A percentile compares a stretch with the other conserved stretches of the same genome.
Evolutionary conservation across 805 yeast genomes (phyloP).

Genomic region (Lipomyces sp.): DNA sequence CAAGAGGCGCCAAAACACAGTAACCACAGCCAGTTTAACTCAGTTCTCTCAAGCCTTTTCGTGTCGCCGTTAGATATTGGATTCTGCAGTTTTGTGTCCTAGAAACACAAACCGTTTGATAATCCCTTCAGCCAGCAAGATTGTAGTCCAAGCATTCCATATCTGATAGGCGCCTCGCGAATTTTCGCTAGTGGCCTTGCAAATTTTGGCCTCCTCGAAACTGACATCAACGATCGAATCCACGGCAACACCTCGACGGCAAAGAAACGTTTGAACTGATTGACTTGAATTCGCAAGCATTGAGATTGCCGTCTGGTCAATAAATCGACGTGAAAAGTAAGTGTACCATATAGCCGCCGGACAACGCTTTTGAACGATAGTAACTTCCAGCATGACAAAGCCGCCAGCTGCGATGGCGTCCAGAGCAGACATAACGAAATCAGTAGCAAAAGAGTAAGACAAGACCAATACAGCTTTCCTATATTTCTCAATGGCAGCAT

Average conservation of each 20-base stretch:
- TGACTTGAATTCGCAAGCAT: neutral
- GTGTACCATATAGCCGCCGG: conserved; percentile 10
- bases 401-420: neutral
- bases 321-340: neutral
- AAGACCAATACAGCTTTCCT: neutral
- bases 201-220: conserved; percentile 11
- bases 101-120: neutral
- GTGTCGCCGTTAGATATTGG: neutral
- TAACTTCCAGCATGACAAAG: conserved; percentile 1
- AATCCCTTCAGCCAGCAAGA: conserved; percentile 6
- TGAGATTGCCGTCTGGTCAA: neutral
- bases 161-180: neutral
- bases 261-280: neutral
- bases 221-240: neutral
- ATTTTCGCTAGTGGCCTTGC: conserved; percentile 5
- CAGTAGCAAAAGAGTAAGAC: neutral
- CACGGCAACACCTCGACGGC: neutral
- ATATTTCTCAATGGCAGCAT: neutral
- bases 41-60: neutral
- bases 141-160: conserved; percentile 11
- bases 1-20: neutral
- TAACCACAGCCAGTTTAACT: neutral
- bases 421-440: neutral
- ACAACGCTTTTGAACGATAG: neutral
- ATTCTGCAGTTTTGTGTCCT: conserved; percentile 1